Evolutionary conservation across 2,329 filamentous ascomycete species (phyloP).

Genomic region (Purpureocillium takamizusanense): DNA sequence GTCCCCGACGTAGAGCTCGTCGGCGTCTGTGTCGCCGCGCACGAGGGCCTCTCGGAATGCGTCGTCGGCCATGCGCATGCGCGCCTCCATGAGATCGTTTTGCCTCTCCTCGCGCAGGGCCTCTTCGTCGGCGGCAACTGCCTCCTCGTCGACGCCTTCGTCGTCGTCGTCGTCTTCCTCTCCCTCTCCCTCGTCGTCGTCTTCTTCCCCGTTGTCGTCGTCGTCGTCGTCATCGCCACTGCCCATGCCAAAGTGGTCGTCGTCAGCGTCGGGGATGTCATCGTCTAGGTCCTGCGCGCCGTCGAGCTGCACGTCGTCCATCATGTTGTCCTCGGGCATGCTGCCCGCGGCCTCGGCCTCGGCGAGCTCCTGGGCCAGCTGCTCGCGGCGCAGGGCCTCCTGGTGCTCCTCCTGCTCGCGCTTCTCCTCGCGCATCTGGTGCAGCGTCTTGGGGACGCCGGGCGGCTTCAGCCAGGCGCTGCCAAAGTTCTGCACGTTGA

Average conservation of each 20-base stretch:
- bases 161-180: slow-evolving; percentile 30
- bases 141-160: slow-evolving; percentile 28
- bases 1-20: slow-evolving; percentile 42
- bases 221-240: slow-evolving; percentile 31
- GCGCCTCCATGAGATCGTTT: slow-evolving; percentile 38
- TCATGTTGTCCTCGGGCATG: slow-evolving; percentile 34
- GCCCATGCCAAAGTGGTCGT: slow-evolving; percentile 43
- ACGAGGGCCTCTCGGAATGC: slow-evolving; percentile 51
- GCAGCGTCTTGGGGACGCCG: slow-evolving; percentile 78
- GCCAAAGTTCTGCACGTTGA: slow-evolving; percentile 79
- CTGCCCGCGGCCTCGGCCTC: slow-evolving; percentile 46
- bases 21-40: slow-evolving; percentile 37
- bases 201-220: slow-evolving; percentile 13
- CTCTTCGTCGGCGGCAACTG: slow-evolving; percentile 29
- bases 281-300: slow-evolving; percentile 57
- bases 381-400: slow-evolving; percentile 62
- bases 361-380: slow-evolving; percentile 64
- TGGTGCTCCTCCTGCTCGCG: slow-evolving; percentile 82
- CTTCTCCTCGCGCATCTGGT: slow-evolving; percentile 83
- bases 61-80: slow-evolving; percentile 49
- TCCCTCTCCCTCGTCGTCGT: too few relatives aligned
- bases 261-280: slow-evolving; percentile 58
- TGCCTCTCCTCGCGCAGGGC: slow-evolving; percentile 33
- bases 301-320: slow-evolving; percentile 48
- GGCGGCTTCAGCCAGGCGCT: slow-evolving; percentile 85